Evolutionary conservation across 2,329 filamentous ascomycete genomes (phyloP), one percentile per base, ranked within the genome.

Genomic region (Didymella sp.): DNA sequence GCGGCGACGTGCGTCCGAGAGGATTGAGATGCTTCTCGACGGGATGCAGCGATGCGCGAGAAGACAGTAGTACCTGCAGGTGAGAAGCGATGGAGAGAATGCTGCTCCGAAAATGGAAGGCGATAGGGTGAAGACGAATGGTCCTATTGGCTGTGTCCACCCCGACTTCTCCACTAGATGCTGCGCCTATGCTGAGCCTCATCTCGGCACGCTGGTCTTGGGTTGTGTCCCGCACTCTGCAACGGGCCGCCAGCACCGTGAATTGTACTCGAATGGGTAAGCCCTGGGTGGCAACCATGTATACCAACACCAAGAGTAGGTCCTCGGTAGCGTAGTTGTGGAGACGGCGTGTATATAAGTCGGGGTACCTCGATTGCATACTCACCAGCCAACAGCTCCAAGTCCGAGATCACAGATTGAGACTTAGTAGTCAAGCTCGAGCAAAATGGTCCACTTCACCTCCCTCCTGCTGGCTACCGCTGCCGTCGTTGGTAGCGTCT

Each of bases 401-500:
- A 28, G 19, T 40, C 43, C n/a, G n/a, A n/a, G n/a, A n/a, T 40
- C 22, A 40, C 38, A 22, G 44, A n/a, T 40, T 31, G 22, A 24
- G 19, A 42, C 25, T 24, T 33, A 24, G 33, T 3, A 17, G 27
- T 53, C n/a, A 45, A 43, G 40, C 19, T 22, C 54, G 22, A 25
- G 35, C 60, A 67, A 43, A 19, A 70, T 70, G 68, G 68, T 70
- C n/a, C 62, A 66, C 47, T 38, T 70, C 40, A 68, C 62, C 28
- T 61, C 63, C 13, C 56, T 69, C 19, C 49, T 68, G 40, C 56
- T 70, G 53, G 66, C 66, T 13, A 61, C 66, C 19, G 62, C 62
- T 33, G 60, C 65, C 21, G 40, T 67, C 21, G 58, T 63, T 15
- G 58, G 62, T 40, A 61, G 57, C 33, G 62, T 49, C 12, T 54